Base-by-base conservation (phyloP, 2,329 filamentous ascomycete genomes). In the Sclerotinia borealis region DNA sequence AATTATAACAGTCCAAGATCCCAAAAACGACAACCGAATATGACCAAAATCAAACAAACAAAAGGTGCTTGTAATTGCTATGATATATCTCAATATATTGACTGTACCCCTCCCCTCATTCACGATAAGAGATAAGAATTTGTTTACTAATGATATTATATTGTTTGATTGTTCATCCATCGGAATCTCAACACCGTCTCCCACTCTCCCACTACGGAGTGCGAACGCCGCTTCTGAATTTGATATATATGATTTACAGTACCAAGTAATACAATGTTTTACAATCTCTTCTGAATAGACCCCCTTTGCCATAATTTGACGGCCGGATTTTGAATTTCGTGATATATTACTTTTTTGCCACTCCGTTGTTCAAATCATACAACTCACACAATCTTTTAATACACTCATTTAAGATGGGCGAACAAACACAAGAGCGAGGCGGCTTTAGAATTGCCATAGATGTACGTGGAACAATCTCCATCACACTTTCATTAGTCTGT, bases 361-460 rank as follows among this genome's bases (percentile, higher is more conserved):
- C 37, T 41, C 10, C 9, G 13, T 52, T n/a, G 34, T 52, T 49
- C 36, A 22, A 22, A 50, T 49, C 27, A 17, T n/a, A 60, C 17
- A 29, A 27, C 56, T 37, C 41, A n/a, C 31, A 31, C 36, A 36
- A 11, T 50, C 50, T 25, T 51, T 50, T 49, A 67, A 64, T 25
- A 70, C 70, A 68, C 64, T 54, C n/a, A 34, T 36, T 60, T 17
- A 62, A 48, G 22, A 62, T 62, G 50, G 60, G 41, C 2, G 60
- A 63, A 52, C 68, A 69, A 61, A 55, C n/a, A 22, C 61, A 63
- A 45, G 43, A 64, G 67, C 67, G 85, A 66, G 87, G 88, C 41
- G 60, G 60, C 63, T 86, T 91, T 70, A 86, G 88, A 73, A 91
- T 92, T 69, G 88, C 89, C 68, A 92, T 92, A 41, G 68, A 70